A percentile compares a stretch with the other conserved stretches of the same genome.
phyloP scores from a whole-genome alignment of 2,329 filamentous ascomycete genomes.

The Dactylellina leptospora region DNA sequence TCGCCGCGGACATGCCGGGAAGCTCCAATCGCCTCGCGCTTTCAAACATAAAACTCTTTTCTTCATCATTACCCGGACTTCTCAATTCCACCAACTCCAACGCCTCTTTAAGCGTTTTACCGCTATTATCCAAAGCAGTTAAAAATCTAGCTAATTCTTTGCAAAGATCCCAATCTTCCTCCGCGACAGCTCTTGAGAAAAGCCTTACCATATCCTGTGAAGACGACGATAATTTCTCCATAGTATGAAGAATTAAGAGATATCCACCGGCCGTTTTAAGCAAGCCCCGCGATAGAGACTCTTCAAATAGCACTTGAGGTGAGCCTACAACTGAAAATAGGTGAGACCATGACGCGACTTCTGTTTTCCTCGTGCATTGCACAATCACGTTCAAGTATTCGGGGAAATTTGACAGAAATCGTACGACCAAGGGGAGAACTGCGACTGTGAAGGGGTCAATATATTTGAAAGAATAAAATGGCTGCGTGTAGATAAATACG shows the following conservation, averaged over 20 bases:
- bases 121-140: constrained; percentile 87
- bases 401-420: constrained; percentile 65
- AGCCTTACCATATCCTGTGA: constrained; percentile 79
- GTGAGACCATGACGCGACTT: constrained; percentile 92
- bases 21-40: constrained; percentile 56
- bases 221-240: constrained; percentile 74
- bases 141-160: constrained; percentile 95
- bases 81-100: constrained; percentile 69
- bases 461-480: constrained; percentile 63
- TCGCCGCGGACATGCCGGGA: constrained; percentile 14
- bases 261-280: constrained; percentile 97
- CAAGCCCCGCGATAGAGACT: constrained; percentile 82
- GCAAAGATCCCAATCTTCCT: constrained; percentile 93
- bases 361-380: constrained; percentile 96
- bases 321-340: constrained; percentile 87
- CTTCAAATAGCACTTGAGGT: constrained; percentile 90
- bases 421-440: constrained; percentile 65
- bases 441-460: constrained; percentile 62
- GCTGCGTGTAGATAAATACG: constrained; percentile 66
- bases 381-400: constrained; percentile 94
- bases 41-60: constrained; percentile 61
- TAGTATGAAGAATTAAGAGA: constrained; percentile 89
- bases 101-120: constrained; percentile 77
- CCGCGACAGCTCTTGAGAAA: constrained; percentile 79
- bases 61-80: constrained; percentile 59